A percentile compares a stretch with the other conserved stretches of the same genome.
Conservation (phyloP, 352 stramenopile species). For the Globisporangium cystogenes region DNA sequence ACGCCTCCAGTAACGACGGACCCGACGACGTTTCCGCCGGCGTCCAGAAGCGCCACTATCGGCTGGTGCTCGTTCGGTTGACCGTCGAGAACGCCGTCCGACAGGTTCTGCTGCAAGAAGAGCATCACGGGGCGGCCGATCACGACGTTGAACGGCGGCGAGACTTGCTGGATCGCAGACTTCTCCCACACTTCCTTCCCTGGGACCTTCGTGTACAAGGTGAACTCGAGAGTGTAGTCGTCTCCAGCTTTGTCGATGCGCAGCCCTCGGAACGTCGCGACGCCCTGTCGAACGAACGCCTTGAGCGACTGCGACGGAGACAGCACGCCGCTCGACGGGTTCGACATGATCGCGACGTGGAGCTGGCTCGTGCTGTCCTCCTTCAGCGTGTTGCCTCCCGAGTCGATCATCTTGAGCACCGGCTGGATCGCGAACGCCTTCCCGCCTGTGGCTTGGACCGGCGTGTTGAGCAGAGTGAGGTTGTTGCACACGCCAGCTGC, state of each 20-base stretch:
- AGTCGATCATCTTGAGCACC: constrained; percentile 74
- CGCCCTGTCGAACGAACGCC: constrained; percentile 33
- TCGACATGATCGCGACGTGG: constrained; percentile 59
- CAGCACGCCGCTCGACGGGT: constrained; percentile 55
- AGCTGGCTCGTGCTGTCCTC: constrained; percentile 63
- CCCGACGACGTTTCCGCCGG: constrained; percentile 59
- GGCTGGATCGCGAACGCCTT: constrained; percentile 72
- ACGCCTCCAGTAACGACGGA: constrained; percentile 40
- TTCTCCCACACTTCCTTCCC: constrained; percentile 36
- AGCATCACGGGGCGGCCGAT: constrained; percentile 41
- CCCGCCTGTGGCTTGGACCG: constrained; percentile 39
- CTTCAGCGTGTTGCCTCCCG: constrained; percentile 58
- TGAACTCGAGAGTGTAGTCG: constrained; percentile 71
- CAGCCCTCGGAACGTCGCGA: constrained; percentile 67
- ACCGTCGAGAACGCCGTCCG: constrained; percentile 65
- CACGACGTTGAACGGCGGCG: constrained; percentile 52
- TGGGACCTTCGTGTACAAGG: constrained; percentile 43
- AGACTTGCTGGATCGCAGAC: constrained; percentile 48
- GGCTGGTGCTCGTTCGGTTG: constrained; percentile 72
- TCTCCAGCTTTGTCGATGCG: constrained; percentile 70
- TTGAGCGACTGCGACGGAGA: constrained; percentile 33
- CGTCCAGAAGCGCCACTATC: constrained; percentile 51
- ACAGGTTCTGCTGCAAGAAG: constrained; percentile 41
- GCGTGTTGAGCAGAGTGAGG: constrained; percentile 38
- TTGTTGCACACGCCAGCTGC: constrained; percentile 42